These are phyloP conservation scores for Calonectria pteridis DNA, from an alignment of 2,329 filamentous ascomycete species.

Conservation along the genomic window DNA sequence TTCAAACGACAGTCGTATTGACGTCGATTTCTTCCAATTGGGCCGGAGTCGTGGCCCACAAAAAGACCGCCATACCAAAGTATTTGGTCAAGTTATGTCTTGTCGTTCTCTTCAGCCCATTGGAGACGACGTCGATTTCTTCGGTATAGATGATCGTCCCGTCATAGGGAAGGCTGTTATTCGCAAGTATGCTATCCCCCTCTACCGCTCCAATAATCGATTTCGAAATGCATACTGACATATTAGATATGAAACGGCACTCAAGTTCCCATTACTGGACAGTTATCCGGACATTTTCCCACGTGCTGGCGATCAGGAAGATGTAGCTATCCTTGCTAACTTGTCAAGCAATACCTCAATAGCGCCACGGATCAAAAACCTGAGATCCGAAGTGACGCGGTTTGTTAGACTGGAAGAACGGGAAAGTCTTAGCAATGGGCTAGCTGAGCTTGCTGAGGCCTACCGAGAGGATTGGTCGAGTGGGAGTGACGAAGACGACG, in stretches of 20 bases:
- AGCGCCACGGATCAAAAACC: conserved; percentile 73
- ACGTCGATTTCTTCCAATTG: conserved; percentile 49
- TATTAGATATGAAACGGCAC: conserved; percentile 59
- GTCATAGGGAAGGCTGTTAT: conserved; percentile 45
- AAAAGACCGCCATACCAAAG: conserved; percentile 32
- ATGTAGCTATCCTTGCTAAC: conserved; percentile 63
- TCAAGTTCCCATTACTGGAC: conserved; percentile 82
- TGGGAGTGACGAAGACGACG: conserved; percentile 78
- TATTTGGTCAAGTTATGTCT: conserved; percentile 47
- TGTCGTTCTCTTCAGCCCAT: conserved; percentile 37
- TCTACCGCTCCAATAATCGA: neutral
- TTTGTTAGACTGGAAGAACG: conserved; percentile 81
- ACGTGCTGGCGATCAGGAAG: conserved; percentile 50
- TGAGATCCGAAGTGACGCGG: conserved; percentile 74
- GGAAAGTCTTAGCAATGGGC: conserved; percentile 83
- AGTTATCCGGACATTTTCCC: conserved; percentile 86
- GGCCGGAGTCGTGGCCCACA: conserved; percentile 30
- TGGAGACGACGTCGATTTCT: conserved; percentile 10
- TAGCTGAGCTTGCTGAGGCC: conserved; percentile 86
- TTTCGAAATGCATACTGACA: neutral
- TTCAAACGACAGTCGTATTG: conserved; percentile 45
- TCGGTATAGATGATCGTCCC: conserved; percentile 32
- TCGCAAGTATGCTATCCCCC: conserved; percentile 40
- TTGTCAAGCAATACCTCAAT: conserved; percentile 82
- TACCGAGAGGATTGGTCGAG: conserved; percentile 92